Evolutionary conservation across 257 asterid genomes (phyloP).

Genomic region (Gardenia jasminoides): DNA sequence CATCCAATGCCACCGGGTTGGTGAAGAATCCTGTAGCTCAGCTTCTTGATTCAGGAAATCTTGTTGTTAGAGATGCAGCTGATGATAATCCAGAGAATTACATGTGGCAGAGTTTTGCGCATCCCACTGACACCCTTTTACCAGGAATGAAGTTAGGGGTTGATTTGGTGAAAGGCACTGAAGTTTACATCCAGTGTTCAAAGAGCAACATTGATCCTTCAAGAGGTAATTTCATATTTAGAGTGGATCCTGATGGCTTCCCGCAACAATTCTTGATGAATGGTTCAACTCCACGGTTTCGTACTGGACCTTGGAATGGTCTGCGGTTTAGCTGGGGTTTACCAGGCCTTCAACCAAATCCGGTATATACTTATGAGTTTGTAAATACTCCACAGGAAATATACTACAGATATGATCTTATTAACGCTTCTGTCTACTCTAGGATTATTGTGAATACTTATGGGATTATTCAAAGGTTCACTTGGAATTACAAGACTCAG

Average conservation of each 20-base stretch:
- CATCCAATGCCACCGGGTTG: slow-evolving; percentile 14
- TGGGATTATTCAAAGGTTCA: slow-evolving; percentile 17
- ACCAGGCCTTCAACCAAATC: slow-evolving; percentile 16
- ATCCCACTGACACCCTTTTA: slow-evolving; percentile 27
- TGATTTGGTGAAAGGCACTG: slow-evolving; percentile 24
- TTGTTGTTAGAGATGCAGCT: slow-evolving; percentile 33
- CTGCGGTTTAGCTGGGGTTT: slow-evolving; percentile 29
- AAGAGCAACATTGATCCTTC: slow-evolving; percentile 42
- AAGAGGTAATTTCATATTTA: slow-evolving; percentile 24
- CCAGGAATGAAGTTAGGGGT: slow-evolving; percentile 35
- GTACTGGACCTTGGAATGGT: slow-evolving; percentile 57
- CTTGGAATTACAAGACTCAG: slow-evolving; percentile 21
- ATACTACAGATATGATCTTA: slow-evolving; percentile 23
- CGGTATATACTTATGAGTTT: not conserved
- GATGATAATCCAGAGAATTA: slow-evolving; percentile 19
- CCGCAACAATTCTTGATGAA: slow-evolving; percentile 26
- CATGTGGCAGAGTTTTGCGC: slow-evolving; percentile 36
- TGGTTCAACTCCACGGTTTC: not conserved
- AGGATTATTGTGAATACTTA: slow-evolving; percentile 13
- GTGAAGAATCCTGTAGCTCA: slow-evolving; percentile 20
- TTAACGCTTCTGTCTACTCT: slow-evolving; percentile 20
- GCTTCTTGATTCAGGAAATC: slow-evolving; percentile 38
- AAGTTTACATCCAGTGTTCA: slow-evolving; percentile 28
- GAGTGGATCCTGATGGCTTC: slow-evolving; percentile 29
- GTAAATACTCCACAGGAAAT: slow-evolving; percentile 17